A percentile compares a stretch with the other conserved stretches of the same genome.
phyloP scores from a whole-genome alignment of 139 green algal species.

The Medakamo hakoo region DNA sequence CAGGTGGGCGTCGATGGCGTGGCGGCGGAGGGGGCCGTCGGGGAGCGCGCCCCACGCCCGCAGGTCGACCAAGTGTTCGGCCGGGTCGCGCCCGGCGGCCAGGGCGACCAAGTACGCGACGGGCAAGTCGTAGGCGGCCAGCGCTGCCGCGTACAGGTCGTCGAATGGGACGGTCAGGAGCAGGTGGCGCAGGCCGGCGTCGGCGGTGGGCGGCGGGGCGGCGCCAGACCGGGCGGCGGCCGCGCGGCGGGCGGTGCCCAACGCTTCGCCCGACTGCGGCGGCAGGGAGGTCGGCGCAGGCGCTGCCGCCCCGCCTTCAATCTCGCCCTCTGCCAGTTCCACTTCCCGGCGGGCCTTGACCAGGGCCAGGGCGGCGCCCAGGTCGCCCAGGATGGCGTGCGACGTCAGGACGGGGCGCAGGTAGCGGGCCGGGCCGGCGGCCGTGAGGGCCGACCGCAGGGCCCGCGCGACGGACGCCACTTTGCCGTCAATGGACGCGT shows the following conservation, averaged over 20 bases:
- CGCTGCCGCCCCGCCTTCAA: background rate
- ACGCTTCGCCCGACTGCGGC: background rate
- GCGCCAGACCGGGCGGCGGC: background rate
- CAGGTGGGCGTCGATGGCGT: constrained; percentile 64
- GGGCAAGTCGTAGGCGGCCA: constrained; percentile 79
- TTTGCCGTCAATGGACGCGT: constrained; percentile 17
- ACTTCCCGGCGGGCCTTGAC: constrained; percentile 46
- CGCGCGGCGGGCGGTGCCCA: background rate
- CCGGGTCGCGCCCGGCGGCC: constrained; percentile 44
- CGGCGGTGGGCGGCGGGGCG: constrained; percentile 19
- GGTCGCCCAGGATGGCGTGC: constrained; percentile 20
- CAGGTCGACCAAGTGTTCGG: constrained; percentile 75
- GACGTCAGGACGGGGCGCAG: constrained; percentile 42
- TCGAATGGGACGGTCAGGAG: constrained; percentile 62
- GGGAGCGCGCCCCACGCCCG: constrained; percentile 26
- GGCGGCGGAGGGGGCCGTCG: constrained; percentile 15
- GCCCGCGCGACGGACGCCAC: constrained; percentile 19
- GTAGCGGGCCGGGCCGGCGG: constrained; percentile 7
- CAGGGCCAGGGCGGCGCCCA: constrained; percentile 50
- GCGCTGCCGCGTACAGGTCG: constrained; percentile 62
- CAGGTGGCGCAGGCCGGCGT: constrained; percentile 63
- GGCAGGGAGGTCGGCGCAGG: background rate
- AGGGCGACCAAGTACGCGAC: constrained; percentile 84
- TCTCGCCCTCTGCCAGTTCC: constrained; percentile 15
- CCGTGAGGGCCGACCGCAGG: constrained; percentile 19